Evolutionary conservation across 495 filamentous ascomycete species (phyloP), one percentile per base, ranked within the genome.

Genomic region (Xylaria cubensis): DNA sequence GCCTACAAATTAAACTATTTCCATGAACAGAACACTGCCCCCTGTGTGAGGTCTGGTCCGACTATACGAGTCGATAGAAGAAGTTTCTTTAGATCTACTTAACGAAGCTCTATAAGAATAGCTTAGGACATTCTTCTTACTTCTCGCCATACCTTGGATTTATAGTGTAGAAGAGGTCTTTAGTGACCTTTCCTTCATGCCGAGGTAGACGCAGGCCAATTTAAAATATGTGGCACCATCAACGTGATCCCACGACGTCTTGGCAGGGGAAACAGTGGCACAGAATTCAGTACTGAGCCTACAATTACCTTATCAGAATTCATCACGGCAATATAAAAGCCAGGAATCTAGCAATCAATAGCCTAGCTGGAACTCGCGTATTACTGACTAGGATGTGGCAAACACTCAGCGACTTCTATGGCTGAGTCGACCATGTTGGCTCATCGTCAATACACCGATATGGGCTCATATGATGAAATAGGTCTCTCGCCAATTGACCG

Each of bases 401-500:
- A 53, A 48, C 9, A 32, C 17, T n/a, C 48, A 51, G 44, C 2
- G 46, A 50, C 51, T 51, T 34, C 19, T 36, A 51, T 12, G 32
- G 19, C 64, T 9, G 13, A n/a, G 7, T 65, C 3, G 7, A 67
- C 26, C 9, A 1, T 8, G 26, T 12, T 67, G 1, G n/a, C 12
- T 39, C 32, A 39, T 39, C n/a, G 24, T 39, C 15, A 21, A 53
- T 53, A 32, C 8, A 7, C n/a, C 32, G 15, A 66, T n/a, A 32
- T 32, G 29, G 29, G 12, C 42, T 39, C 29, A 67, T 53, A 39
- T 51, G 29, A 46, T 53, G 15, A 32, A 39, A 19, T 15, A 53
- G 41, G 64, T 53, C 42, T 67, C 44, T 67, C 36, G 12, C 24
- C 21, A 55, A 67, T 55, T 67, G 48, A 17, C 50, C n/a, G 29